Evolutionary conservation across 805 yeast species (phyloP), one percentile per base, ranked within the genome.

Genomic region (Yueomyces sp.): DNA sequence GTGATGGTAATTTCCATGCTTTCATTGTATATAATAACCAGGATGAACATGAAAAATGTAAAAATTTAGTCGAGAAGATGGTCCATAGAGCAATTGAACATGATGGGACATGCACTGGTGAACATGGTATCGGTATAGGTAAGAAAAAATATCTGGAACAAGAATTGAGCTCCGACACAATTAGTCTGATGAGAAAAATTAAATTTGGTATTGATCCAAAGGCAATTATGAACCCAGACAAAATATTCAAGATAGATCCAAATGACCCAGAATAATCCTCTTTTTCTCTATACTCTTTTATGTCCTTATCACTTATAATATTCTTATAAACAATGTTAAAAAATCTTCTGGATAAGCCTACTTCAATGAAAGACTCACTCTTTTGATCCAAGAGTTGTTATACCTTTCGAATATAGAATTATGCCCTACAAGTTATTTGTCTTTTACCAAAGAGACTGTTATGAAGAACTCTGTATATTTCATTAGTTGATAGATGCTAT

Each of bases 81-180:
- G 82, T 81, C 40, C 55, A 69, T 39, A 58, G 79, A 37, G 94
- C 90, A 0, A 63, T 85, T 19, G 71, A 65, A 1, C 72, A 78
- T 36, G 94, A 84, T 43, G 94, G 94, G 2, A 85, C 95, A 2
- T 79, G 86, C 50, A 81, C 87, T 4, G 94, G 94, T 34, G 94
- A 85, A 55, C 94, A 85, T 56, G 95, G 94, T 11, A 75, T 85
- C 37, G 95, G 94, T 6, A 71, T 79, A 38, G 88, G 90, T 36
- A 85, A 85, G 55, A 63, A 88, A 49, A 73, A 72, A 30, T 77
- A 69, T 46, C 59, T 85, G 33, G 63, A 69, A 30, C 63, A 66
- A 44, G 95, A 85, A 58, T 62, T 85, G 29, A 94, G 92, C 1
- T 67, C 67, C 4, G 79, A 73, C 1, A 74, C 92, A 0, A 70